phyloP scores from a whole-genome alignment of 257 asterid species.

The Jaltomata sinuosa region DNA sequence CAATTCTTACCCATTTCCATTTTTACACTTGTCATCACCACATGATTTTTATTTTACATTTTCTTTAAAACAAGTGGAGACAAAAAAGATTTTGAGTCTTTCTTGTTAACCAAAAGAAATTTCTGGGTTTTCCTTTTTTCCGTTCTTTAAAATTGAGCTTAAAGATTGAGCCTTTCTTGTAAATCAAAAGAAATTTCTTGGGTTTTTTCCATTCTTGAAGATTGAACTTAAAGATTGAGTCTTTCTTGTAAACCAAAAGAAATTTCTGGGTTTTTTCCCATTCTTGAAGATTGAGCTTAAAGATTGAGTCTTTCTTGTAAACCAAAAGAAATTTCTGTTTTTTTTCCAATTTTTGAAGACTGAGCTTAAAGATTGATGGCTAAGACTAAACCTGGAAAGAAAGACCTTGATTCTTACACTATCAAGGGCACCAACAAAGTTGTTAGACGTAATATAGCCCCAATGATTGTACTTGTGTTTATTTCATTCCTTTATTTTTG shows the following conservation, averaged over 20 bases:
- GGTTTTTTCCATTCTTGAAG: not conserved
- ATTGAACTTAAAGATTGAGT: not conserved
- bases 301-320: not conserved
- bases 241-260: not conserved
- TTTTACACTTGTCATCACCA: not conserved
- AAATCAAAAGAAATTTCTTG: not conserved
- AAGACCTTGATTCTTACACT: constrained; percentile 80
- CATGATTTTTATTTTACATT: not conserved
- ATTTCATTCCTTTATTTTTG: not conserved
- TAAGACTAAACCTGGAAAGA: constrained; percentile 95
- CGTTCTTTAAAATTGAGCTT: not conserved
- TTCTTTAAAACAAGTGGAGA: not conserved
- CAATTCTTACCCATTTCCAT: not conserved
- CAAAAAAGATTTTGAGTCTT: not conserved
- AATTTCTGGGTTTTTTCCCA: not conserved
- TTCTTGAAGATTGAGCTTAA: not conserved
- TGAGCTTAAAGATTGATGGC: constrained; percentile 41
- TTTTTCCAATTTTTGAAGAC: not conserved
- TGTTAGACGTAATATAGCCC: constrained; percentile 53
- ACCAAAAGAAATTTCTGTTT: not conserved
- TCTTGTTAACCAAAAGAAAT: not conserved
- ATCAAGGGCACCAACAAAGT: constrained; percentile 88
- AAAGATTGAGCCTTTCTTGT: not conserved
- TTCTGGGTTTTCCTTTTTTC: not conserved
- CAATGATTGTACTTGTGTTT: not conserved